Percentiles rank a stretch among this genome's conserved stretches.
phyloP scores from a whole-genome alignment of 257 asterid species.

The Solanum sejunctum region DNA sequence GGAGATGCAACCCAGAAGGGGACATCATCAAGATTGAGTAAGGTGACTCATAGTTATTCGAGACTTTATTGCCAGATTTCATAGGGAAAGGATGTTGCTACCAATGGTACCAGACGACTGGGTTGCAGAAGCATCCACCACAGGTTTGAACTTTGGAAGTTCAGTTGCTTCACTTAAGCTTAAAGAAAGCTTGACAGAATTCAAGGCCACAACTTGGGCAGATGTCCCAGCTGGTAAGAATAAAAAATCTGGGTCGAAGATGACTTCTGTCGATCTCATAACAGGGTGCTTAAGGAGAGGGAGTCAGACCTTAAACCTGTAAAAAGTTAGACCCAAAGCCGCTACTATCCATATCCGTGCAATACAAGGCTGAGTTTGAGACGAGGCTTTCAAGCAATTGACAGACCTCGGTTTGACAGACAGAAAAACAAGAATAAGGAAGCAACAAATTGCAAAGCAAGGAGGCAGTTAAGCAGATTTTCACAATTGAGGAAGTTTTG shows the following conservation, averaged over 20 bases:
- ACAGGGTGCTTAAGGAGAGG: neutral
- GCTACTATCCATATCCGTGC: neutral
- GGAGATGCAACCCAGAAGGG: neutral
- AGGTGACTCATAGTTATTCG: neutral
- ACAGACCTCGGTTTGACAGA: neutral
- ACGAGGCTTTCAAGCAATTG: neutral
- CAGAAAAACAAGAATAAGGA: neutral
- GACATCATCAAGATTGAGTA: neutral
- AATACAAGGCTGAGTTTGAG: neutral
- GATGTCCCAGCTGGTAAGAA: neutral
- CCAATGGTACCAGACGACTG: neutral
- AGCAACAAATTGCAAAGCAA: neutral
- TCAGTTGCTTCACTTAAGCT: neutral
- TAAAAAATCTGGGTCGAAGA: neutral
- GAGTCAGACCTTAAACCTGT: neutral
- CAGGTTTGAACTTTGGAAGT: neutral
- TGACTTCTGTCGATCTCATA: neutral
- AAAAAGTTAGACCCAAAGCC: neutral
- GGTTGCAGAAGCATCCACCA: neutral
- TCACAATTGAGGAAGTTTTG: too few relatives aligned
- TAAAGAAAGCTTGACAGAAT: neutral
- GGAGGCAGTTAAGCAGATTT: neutral
- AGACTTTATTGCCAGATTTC: neutral
- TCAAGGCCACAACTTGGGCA: neutral
- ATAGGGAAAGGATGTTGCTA: neutral